Percentiles rank a stretch among this genome's conserved stretches.
Evolutionary conservation across 306 rosid species (phyloP).

Genomic region (Lagenaria siceraria): DNA sequence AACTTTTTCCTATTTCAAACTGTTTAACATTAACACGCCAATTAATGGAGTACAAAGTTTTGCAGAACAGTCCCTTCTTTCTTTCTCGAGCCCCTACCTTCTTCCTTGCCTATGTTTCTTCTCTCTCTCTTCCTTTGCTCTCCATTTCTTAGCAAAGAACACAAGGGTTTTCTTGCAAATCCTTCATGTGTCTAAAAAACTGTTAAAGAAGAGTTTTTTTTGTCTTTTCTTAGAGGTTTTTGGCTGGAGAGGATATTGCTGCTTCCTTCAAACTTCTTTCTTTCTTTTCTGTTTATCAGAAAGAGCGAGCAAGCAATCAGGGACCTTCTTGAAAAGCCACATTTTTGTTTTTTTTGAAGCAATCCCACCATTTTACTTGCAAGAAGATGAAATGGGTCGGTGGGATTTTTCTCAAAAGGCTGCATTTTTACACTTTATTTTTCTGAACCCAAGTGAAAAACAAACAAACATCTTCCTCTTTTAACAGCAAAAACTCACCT

Average conservation of each 20-base stretch:
- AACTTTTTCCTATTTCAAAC: slow-evolving; percentile 2
- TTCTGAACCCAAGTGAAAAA: slow-evolving; percentile 22
- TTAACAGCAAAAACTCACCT: slow-evolving; percentile 26
- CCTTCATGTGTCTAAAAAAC: background rate
- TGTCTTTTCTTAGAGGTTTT: background rate
- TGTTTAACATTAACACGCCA: slow-evolving; percentile 17
- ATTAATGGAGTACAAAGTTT: slow-evolving; percentile 21
- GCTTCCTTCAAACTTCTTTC: background rate
- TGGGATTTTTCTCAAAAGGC: slow-evolving; percentile 18
- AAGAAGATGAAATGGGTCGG: slow-evolving; percentile 22
- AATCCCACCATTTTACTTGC: slow-evolving; percentile 6
- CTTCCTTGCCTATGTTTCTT: slow-evolving; percentile 21
- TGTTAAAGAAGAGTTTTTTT: background rate
- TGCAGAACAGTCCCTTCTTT: slow-evolving; percentile 33
- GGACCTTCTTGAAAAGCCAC: slow-evolving; percentile 6
- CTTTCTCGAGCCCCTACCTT: slow-evolving; percentile 98
- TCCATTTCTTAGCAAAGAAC: background rate
- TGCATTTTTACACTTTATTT: slow-evolving; percentile 16
- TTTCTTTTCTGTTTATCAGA: background rate
- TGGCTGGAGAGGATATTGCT: background rate
- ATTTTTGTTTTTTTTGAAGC: slow-evolving; percentile 4
- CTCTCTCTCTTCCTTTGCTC: slow-evolving; percentile 15
- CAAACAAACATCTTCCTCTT: slow-evolving; percentile 8
- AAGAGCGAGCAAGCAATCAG: background rate
- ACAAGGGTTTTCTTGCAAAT: background rate